Base-by-base conservation (phyloP, 2,329 filamentous ascomycete species). In the Calonectria pseudoturangicola region DNA sequence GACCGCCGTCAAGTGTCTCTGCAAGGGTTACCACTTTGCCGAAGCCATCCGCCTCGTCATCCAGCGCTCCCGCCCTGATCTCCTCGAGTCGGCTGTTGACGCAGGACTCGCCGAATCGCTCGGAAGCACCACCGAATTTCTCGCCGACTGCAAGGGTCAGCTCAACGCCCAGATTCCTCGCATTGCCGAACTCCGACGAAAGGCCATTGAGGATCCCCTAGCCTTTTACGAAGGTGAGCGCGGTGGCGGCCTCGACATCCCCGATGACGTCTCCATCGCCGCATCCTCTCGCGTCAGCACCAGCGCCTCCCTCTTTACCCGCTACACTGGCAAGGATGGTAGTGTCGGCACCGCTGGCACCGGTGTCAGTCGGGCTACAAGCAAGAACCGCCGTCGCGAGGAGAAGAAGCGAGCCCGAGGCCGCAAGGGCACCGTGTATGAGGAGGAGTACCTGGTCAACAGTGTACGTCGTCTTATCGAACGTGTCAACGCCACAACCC, bases 351-450 rank as follows among this genome's bases (percentile, higher is more conserved):
- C 94, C 25, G 89, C 92, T 2, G 93, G 92, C 25, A 96, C 93
- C 15, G 91, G 92, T 36, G 92, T 93, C 2, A 94, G 92, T 63
- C 90, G 95, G 15, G 93, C 93, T 71, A 98, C 95, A 48, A 94
- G 92, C 81, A 98, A 97, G 88, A 98, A 98, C 81, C 92, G 95
- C 66, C 89, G 93, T 28, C 90, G 95, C 25, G 97, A 99, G 84
- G 97, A 99, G 87, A 92, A 98, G 83, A 99, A 99, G 89, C 92
- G 96, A 18, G 97, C 97, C 0, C 89, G 95, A 9, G 97, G 97
- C 28, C 96, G 98, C 83, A 98, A 98, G 87, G 97, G 97, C 13
- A 98, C 95, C 18, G 94, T 99, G 6, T 99, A 99, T 83, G 97
- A 99, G 84, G 96, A 98, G 82, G 97, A 98, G 84, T 99, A 99